Base-by-base conservation (phyloP, 2,329 filamentous ascomycete species). In the Diaporthe longicolla region DNA sequence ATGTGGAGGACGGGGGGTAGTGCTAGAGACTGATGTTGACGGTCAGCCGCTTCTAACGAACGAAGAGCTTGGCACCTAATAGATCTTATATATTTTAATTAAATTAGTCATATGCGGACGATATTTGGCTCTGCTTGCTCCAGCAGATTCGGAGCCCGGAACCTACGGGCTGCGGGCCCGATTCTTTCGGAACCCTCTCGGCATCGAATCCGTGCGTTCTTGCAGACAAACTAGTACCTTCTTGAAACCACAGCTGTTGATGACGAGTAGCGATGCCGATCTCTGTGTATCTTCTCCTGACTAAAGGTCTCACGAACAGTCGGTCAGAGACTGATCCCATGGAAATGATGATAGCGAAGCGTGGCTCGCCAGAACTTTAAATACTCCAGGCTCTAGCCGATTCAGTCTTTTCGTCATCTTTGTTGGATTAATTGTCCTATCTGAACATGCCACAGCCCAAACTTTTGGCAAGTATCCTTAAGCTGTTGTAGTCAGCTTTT, bases 201-300 rank as follows among this genome's bases (percentile, higher is more conserved):
- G 57, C 35, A n/a, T 43, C 57, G 35, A 61, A 19, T 26, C 35
- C 57, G 35, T 43, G 57, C 57, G n/a, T 43, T 43, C 57, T 61
- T 61, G 57, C 35, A 61, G 3, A 61, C n/a, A 26, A 6, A 32
- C 29, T 32, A 32, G 29, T n/a, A 26, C 35, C 57, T 61, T 37
- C 57, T 43, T 61, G 57, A 61, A 61, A 61, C 57, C n/a, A 61
- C 35, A 43, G 13, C 35, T 43, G 13, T n/a, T 7, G 35, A 61
- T 24, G 57, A 26, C 57, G 5, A 7, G n/a, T 61, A 19, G 57
- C 57, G 35, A 61, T 1, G 57, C 9, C 57, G 35, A 61, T 61
- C 57, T 40, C 57, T 11, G 35, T n/a, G 57, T 61, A 13, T 26
- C 35, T 35, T 43, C 57, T 61, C 29, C 57, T 61, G 35, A 3